A percentile compares a stretch with the other conserved stretches of the same genome.
phyloP scores from a whole-genome alignment of 192 early-diverging fungal species.

The Coemansia sp. region DNA sequence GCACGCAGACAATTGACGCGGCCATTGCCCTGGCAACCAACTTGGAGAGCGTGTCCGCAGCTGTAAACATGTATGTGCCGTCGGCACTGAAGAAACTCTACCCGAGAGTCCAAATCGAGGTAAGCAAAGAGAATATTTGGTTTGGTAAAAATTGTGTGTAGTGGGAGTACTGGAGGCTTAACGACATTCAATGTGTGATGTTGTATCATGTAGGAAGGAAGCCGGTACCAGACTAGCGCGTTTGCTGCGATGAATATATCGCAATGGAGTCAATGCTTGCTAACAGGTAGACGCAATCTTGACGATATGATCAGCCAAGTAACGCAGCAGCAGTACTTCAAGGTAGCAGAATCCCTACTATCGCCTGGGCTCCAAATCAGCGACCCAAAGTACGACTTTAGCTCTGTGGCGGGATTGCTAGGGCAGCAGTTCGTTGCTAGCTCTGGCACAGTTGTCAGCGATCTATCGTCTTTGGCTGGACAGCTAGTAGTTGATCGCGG shows the following conservation, averaged over 20 bases:
- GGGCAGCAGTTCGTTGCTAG: conserved; percentile 21
- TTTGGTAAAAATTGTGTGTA: neutral
- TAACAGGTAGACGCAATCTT: conserved; percentile 20
- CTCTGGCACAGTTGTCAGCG: conserved; percentile 13
- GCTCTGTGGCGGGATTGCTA: conserved; percentile 10
- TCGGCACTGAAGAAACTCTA: conserved; percentile 6
- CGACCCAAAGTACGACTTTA: neutral
- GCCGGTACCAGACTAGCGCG: conserved; percentile 26
- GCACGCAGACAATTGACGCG: conserved; percentile 20
- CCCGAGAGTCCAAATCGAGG: conserved; percentile 14
- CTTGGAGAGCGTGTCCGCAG: conserved; percentile 33
- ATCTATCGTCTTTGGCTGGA: conserved; percentile 20
- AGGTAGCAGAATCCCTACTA: conserved; percentile 33
- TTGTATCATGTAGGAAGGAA: conserved; percentile 16
- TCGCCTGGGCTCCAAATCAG: conserved; percentile 29
- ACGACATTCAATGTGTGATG: neutral
- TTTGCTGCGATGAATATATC: conserved; percentile 37
- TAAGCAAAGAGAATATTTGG: conserved; percentile 5
- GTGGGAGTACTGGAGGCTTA: neutral
- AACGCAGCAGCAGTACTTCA: conserved; percentile 42
- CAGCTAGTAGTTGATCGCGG: conserved; percentile 46
- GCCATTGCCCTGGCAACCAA: conserved; percentile 31
- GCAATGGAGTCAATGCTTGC: conserved; percentile 41
- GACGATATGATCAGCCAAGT: conserved; percentile 41
- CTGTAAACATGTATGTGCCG: conserved; percentile 42